Conservation (phyloP, 176 grass and related monocot species). For the Puccinellia tenuiflora region DNA sequence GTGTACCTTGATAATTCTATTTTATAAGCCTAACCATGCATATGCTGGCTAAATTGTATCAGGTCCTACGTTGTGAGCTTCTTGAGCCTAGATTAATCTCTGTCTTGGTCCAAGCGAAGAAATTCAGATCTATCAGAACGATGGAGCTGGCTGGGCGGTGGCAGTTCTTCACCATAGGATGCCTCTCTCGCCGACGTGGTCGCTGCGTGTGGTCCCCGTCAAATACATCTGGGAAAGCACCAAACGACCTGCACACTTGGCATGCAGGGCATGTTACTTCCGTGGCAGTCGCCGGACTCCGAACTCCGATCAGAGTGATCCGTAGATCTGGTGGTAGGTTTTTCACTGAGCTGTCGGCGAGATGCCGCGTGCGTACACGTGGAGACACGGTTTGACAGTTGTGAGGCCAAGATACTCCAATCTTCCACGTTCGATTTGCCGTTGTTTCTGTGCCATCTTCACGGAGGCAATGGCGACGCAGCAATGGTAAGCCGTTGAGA, state of each 20-base stretch:
- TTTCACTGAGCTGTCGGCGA: not conserved
- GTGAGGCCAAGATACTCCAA: not conserved
- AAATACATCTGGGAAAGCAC: not conserved
- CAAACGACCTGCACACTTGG: not conserved
- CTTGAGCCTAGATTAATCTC: not conserved
- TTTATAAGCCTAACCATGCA: too few relatives aligned
- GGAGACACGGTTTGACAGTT: not conserved
- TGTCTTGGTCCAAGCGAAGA: not conserved
- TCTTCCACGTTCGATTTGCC: too few relatives aligned
- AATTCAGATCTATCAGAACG: not conserved
- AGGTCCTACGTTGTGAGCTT: not conserved
- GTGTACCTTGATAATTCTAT: too few relatives aligned
- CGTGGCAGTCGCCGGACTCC: not conserved
- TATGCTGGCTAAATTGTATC: too few relatives aligned
- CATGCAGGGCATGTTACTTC: not conserved
- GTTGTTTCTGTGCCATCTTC: too few relatives aligned
- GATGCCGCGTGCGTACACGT: not conserved
- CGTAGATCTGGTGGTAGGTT: not conserved
- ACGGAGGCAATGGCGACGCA: not conserved
- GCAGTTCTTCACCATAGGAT: slow-evolving; percentile 4
- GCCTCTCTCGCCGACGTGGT: not conserved
- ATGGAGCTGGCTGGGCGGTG: not conserved
- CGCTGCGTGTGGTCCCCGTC: not conserved
- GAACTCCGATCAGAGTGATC: not conserved
- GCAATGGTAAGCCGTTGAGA: not conserved